phyloP scores from a whole-genome alignment of 495 filamentous ascomycete species.

The Penicillium bialowiezense region DNA sequence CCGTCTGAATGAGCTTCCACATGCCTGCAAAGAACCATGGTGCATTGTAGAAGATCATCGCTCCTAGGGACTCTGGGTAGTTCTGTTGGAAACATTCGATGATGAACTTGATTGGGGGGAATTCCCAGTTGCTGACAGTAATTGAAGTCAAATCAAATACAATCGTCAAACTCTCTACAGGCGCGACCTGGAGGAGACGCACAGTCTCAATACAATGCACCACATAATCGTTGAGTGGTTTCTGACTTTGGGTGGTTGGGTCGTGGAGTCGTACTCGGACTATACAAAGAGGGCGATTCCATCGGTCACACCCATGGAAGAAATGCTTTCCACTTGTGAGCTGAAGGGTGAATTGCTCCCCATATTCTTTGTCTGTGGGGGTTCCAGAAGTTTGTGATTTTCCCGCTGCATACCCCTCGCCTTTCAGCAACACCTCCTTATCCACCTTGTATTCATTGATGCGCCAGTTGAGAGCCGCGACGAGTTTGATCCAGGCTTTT shows the following conservation, averaged over 20 bases:
- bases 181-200: conserved; percentile 67
- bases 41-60: conserved; percentile 86
- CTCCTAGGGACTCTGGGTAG: conserved; percentile 85
- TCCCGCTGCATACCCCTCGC: conserved; percentile 61
- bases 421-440: conserved; percentile 71
- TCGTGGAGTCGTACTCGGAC: conserved; percentile 75
- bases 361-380: conserved; percentile 55
- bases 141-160: conserved; percentile 93
- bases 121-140: conserved; percentile 91
- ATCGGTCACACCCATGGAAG: conserved; percentile 77
- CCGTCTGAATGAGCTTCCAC: conserved; percentile 84
- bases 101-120: conserved; percentile 91
- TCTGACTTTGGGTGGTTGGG: conserved; percentile 75
- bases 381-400: conserved; percentile 54
- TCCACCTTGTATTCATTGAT: conserved; percentile 73
- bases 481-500: conserved; percentile 82
- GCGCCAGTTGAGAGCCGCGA: conserved; percentile 87
- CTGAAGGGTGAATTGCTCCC: conserved; percentile 76
- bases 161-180: conserved; percentile 84
- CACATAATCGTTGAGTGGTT: conserved; percentile 76
- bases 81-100: conserved; percentile 96
- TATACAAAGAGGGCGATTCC: conserved; percentile 76
- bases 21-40: conserved; percentile 93
- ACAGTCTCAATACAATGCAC: conserved; percentile 89
- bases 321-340: conserved; percentile 86